These are phyloP conservation scores for Amanita jacksonii DNA, from an alignment of 768 basidiomycete species.

Conservation along the genomic window DNA sequence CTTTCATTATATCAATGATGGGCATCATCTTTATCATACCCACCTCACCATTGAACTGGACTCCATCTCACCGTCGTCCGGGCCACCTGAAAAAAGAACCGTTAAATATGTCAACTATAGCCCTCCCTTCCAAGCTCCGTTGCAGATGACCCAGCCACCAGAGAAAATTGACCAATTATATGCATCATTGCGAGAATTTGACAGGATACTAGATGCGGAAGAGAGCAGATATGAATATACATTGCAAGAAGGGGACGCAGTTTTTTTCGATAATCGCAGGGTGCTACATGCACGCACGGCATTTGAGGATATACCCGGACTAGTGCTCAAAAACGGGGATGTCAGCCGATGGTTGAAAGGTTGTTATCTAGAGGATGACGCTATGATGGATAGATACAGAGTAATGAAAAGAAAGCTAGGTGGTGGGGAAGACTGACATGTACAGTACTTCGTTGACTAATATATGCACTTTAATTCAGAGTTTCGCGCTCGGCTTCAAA, in stretches of 20 bases:
- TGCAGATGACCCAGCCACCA: conserved; percentile 41
- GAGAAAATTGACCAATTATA: conserved; percentile 36
- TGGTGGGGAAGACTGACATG: background rate
- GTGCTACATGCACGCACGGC: conserved; percentile 81
- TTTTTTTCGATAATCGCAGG: conserved; percentile 86
- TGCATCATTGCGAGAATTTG: conserved; percentile 51
- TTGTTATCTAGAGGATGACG: conserved; percentile 65
- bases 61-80: conserved; percentile 6
- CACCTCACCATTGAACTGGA: conserved; percentile 73
- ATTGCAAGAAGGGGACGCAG: conserved; percentile 75
- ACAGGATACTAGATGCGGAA: conserved; percentile 43
- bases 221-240: conserved; percentile 49
- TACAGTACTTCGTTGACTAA: background rate
- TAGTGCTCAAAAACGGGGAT: conserved; percentile 31
- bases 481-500: conserved; percentile 26
- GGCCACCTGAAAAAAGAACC: conserved; percentile 10
- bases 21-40: conserved; percentile 63
- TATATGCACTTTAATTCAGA: background rate
- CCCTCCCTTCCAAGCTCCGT: conserved; percentile 89
- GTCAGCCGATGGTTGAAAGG: conserved; percentile 86
- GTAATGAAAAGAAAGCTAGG: conserved; percentile 31
- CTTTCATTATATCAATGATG: conserved; percentile 89
- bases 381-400: conserved; percentile 50
- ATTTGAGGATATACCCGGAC: conserved; percentile 40
- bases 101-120: conserved; percentile 81